Percentiles rank a stretch among this genome's conserved stretches.
Evolutionary conservation across 2,329 filamentous ascomycete species (phyloP).

Genomic region (Lecanoromycetidae sp.): DNA sequence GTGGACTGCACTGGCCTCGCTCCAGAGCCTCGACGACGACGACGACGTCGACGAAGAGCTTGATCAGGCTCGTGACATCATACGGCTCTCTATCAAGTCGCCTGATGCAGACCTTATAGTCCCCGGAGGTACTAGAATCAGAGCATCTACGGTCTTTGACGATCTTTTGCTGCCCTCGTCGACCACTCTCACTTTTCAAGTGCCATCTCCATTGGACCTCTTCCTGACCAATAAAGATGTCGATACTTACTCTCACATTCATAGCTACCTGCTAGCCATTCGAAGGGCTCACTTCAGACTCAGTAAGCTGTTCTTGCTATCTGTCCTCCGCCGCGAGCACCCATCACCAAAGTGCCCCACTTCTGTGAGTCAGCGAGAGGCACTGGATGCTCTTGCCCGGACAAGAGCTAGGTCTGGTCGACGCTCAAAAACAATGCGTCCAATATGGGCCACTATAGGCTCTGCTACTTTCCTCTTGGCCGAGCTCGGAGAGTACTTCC

Average conservation of each 20-base stretch:
- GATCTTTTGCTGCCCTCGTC: slow-evolving; percentile 73
- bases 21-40: slow-evolving; percentile 57
- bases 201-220: slow-evolving; percentile 71
- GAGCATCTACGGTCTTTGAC: slow-evolving; percentile 42
- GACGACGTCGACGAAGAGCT: slow-evolving; percentile 61
- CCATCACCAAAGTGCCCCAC: slow-evolving; percentile 47
- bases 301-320: slow-evolving; percentile 76
- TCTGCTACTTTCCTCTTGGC: slow-evolving; percentile 80
- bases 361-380: slow-evolving; percentile 41
- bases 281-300: slow-evolving; percentile 75
- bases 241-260: slow-evolving; percentile 69
- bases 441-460: slow-evolving; percentile 80
- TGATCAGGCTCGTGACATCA: slow-evolving; percentile 66
- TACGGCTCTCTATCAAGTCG: slow-evolving; percentile 46
- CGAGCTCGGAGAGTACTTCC: slow-evolving; percentile 77
- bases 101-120: slow-evolving; percentile 30
- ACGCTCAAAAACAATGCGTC: slow-evolving; percentile 58
- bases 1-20: slow-evolving; percentile 66
- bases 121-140: slow-evolving; percentile 15
- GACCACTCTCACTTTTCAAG: slow-evolving; percentile 56
- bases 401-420: slow-evolving; percentile 48
- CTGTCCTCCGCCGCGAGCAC: slow-evolving; percentile 62
- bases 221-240: slow-evolving; percentile 70
- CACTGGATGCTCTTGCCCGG: background rate
- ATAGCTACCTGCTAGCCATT: slow-evolving; percentile 75